A percentile compares a stretch with the other conserved stretches of the same genome.
These are phyloP conservation scores for Ambispora gerdemannii DNA, from an alignment of 192 early-diverging fungal genomes.

Conservation along the genomic window DNA sequence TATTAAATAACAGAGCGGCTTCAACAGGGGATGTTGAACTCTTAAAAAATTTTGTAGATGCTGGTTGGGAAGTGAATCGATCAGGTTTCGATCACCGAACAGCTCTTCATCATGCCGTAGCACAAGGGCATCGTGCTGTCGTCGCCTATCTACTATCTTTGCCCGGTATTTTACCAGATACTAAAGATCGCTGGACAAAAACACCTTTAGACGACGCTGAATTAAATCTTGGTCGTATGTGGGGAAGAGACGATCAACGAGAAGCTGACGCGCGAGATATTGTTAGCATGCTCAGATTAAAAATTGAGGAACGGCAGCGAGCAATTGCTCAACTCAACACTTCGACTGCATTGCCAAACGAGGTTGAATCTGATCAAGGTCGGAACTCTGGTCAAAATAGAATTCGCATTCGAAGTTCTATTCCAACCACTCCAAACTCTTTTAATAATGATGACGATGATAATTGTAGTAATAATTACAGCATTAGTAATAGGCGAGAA, in stretches of 20 bases:
- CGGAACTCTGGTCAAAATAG: too few relatives aligned
- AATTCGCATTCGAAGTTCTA: too few relatives aligned
- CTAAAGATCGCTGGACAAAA: constrained; percentile 53
- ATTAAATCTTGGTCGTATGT: constrained; percentile 23
- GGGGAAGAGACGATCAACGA: constrained; percentile 19
- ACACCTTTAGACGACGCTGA: constrained; percentile 55
- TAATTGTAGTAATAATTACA: too few relatives aligned
- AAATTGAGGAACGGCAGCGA: constrained; percentile 3
- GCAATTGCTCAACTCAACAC: too few relatives aligned
- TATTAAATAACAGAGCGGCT: constrained; percentile 38
- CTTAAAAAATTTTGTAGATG: constrained; percentile 52
- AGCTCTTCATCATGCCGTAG: constrained; percentile 64
- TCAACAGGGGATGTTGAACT: constrained; percentile 47
- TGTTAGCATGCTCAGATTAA: constrained; percentile 12
- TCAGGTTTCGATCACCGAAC: constrained; percentile 61
- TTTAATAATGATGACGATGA: too few relatives aligned
- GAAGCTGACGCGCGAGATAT: constrained; percentile 8
- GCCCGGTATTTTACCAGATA: constrained; percentile 43
- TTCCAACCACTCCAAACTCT: too few relatives aligned
- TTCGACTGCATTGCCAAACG: too few relatives aligned
- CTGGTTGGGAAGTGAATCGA: constrained; percentile 68
- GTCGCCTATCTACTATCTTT: constrained; percentile 46
- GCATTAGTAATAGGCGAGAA: too few relatives aligned
- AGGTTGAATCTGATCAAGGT: too few relatives aligned
- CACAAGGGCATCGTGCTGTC: constrained; percentile 42